These are phyloP conservation scores for Cucurbita moschata DNA, from an alignment of 306 rosid species.

Conservation along the genomic window DNA sequence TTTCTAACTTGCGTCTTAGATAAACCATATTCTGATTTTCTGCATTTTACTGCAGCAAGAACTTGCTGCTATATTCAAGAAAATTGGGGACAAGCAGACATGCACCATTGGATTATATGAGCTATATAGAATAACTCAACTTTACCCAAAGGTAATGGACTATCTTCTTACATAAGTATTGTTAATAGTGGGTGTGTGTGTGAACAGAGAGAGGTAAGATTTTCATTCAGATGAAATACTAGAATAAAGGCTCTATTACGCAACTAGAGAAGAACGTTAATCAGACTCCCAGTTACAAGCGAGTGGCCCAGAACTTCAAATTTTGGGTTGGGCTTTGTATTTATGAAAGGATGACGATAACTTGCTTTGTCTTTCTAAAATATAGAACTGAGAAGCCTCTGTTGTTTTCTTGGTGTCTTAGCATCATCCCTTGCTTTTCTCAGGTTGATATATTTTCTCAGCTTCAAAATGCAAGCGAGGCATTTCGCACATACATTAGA, in stretches of 20 bases:
- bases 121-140: constrained; percentile 81
- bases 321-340: background rate
- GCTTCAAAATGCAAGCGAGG: constrained; percentile 98
- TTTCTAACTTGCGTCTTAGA: background rate
- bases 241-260: background rate
- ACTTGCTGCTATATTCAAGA: constrained; percentile 96
- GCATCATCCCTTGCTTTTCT: background rate
- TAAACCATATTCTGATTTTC: background rate
- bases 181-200: background rate
- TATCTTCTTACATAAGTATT: background rate
- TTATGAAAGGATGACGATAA: background rate
- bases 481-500: constrained; percentile 91
- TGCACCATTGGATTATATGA: constrained; percentile 90
- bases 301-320: too few relatives aligned
- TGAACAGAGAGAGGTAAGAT: background rate
- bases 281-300: too few relatives aligned
- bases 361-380: background rate
- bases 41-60: constrained; percentile 53
- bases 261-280: background rate
- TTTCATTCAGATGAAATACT: background rate
- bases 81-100: constrained; percentile 98
- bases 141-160: constrained; percentile 72
- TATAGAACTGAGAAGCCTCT: background rate
- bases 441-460: constrained; percentile 97
- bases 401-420: background rate